phyloP scores from a whole-genome alignment of 257 asterid species.

The Forsythia viridissima region DNA sequence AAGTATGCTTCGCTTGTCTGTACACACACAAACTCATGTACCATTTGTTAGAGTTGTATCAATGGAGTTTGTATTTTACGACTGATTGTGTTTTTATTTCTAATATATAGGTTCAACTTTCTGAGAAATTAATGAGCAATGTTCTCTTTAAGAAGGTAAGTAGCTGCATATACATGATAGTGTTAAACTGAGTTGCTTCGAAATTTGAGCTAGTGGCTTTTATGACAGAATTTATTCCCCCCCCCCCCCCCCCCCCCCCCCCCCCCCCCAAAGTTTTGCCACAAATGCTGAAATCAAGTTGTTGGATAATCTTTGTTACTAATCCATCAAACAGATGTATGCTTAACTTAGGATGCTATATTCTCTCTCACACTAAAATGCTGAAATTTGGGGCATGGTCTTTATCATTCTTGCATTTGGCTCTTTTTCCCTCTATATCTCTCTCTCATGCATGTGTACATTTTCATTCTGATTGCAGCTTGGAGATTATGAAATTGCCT shows the following conservation, averaged over 20 bases:
- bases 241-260: slow-evolving; percentile 13
- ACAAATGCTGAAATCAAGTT: neutral
- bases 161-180: neutral
- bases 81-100: slow-evolving; percentile 23
- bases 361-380: slow-evolving; percentile 1
- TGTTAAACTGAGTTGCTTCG: neutral
- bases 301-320: neutral
- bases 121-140: slow-evolving; percentile 90
- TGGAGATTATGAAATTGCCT: slow-evolving; percentile 95
- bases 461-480: slow-evolving; percentile 48
- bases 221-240: slow-evolving; percentile 4
- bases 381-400: neutral
- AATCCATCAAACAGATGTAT: slow-evolving; percentile 6
- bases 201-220: slow-evolving; percentile 11
- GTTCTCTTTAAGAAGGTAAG: slow-evolving; percentile 90
- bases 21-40: neutral
- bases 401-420: neutral
- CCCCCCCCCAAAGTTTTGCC: neutral
- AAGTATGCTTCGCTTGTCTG: slow-evolving; percentile 23
- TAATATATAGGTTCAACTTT: slow-evolving; percentile 75
- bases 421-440: neutral
- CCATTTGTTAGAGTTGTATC: slow-evolving; percentile 11
- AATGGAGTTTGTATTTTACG: slow-evolving; percentile 24
- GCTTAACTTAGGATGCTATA: neutral
- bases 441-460: slow-evolving; percentile 8